Conservation (phyloP, 352 stramenopile species). For the Aphanomyces stellatus region DNA sequence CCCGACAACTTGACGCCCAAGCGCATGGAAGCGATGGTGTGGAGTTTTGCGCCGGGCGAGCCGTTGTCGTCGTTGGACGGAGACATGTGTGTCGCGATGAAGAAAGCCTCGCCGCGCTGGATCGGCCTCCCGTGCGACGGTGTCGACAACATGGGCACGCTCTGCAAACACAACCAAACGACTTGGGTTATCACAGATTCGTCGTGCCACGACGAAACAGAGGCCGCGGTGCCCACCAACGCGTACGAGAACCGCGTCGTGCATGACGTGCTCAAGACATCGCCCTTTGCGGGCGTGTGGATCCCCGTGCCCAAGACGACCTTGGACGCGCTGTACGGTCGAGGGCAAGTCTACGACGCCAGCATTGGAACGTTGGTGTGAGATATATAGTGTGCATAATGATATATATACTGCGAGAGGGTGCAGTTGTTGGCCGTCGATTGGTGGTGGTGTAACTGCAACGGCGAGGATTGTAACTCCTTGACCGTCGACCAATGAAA, state of each 20-base stretch:
- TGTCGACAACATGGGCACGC: background rate
- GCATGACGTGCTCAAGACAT: background rate
- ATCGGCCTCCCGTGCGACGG: background rate
- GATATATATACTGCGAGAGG: too few relatives aligned
- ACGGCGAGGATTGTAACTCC: too few relatives aligned
- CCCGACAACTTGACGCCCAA: slow-evolving; percentile 77
- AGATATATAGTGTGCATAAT: too few relatives aligned
- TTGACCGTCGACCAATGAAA: too few relatives aligned
- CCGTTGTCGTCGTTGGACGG: slow-evolving; percentile 26
- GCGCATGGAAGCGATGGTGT: slow-evolving; percentile 70
- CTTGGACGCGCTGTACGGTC: background rate
- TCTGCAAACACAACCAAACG: background rate
- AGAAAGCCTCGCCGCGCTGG: background rate
- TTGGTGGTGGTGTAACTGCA: too few relatives aligned
- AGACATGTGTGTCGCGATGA: slow-evolving; percentile 34
- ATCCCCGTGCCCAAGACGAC: background rate
- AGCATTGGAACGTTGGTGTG: too few relatives aligned
- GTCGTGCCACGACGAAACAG: background rate
- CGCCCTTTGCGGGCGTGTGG: background rate
- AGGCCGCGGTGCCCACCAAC: background rate
- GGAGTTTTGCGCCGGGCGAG: slow-evolving; percentile 37
- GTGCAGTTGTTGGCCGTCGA: too few relatives aligned
- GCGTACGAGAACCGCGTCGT: slow-evolving; percentile 10
- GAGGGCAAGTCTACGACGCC: too few relatives aligned
- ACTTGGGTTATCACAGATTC: background rate